Base-by-base conservation (phyloP, 2,329 filamentous ascomycete genomes). In the Neopestalotiopsis clavispora region DNA sequence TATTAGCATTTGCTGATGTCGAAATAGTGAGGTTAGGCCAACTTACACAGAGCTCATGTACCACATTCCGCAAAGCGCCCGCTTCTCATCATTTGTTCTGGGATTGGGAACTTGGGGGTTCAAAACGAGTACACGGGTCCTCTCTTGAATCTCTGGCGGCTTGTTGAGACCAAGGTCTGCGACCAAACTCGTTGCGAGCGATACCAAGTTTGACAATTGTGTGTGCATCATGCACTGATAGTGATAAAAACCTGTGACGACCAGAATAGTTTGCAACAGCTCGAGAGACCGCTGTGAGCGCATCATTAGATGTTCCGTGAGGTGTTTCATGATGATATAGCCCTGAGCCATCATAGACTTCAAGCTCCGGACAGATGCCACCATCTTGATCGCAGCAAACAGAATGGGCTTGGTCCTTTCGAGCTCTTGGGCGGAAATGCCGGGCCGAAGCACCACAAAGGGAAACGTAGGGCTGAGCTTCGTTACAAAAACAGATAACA, bases 171-270 rank as follows among this genome's bases (percentile, higher is more conserved):
- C 83, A 45, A 88, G 73, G 67, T 87, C 86, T 0, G 80, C 80
- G 7, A 83, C 77, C 1, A 88, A 79, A 4, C 83, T 85, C 13
- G 80, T 75, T 1, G 86, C 84, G 23, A 89, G 71, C 9, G 84
- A 80, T 2, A 88, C 74, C 3, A 89, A 76, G 65, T 85, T 87
- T 72, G 83, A 83, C 13, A 89, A 74, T 69, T 89, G 87, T 0
- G 82, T 80, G 65, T 88, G 86, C 74, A 84, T 80, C 70, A 86
- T 81, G 71, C 85, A 87, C 72, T 88, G 86, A 65, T 87, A 84
- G 61, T 88, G 86, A 67, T 87, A 86, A 80, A 82, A 88, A 0
- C 82, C 82, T 2, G 86, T 71, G 32, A 87, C 81, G 0, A 87
- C 80, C 2, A 88, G 74, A 3, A 88, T 80, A 0, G 84, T 83